Conservation (phyloP, 371 early-diverging fungal species). For the Mucor indicus region DNA sequence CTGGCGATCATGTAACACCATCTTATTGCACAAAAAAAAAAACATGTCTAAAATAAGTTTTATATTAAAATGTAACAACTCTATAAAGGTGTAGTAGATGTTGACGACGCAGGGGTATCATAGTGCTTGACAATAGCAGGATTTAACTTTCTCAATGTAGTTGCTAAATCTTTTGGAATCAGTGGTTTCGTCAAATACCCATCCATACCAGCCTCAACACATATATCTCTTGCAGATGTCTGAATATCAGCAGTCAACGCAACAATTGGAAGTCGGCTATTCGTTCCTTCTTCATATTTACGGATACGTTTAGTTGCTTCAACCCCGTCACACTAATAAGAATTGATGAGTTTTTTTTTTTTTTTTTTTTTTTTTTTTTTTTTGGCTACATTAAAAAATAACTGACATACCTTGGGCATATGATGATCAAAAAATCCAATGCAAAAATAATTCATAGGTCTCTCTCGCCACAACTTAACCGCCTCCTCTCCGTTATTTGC, state of each 20-base stretch:
- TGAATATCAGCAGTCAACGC: conserved; percentile 62
- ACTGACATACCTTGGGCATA: conserved; percentile 44
- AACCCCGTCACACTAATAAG: conserved; percentile 48
- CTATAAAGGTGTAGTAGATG: conserved; percentile 17
- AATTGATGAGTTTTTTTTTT: neutral
- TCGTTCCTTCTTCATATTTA: conserved; percentile 9
- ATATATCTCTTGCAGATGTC: conserved; percentile 44
- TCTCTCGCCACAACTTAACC: conserved; percentile 30
- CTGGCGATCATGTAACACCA: neutral
- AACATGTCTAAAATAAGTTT: too few relatives aligned
- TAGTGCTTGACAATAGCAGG: conserved; percentile 20
- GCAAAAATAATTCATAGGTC: conserved; percentile 32
- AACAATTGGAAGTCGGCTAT: conserved; percentile 49
- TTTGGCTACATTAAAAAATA: neutral
- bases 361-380: neutral
- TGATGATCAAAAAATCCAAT: conserved; percentile 52
- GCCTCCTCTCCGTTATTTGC: conserved; percentile 52
- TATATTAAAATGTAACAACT: too few relatives aligned
- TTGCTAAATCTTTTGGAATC: conserved; percentile 39
- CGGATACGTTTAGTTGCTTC: conserved; percentile 56
- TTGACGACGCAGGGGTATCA: conserved; percentile 16
- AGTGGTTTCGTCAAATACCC: conserved; percentile 63
- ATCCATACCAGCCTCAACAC: conserved; percentile 57
- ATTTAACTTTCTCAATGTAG: conserved; percentile 24
- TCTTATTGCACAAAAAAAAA: neutral